These are phyloP conservation scores for Dryadomyces sulphureus DNA, from an alignment of 2,329 filamentous ascomycete genomes.

Conservation along the genomic window DNA sequence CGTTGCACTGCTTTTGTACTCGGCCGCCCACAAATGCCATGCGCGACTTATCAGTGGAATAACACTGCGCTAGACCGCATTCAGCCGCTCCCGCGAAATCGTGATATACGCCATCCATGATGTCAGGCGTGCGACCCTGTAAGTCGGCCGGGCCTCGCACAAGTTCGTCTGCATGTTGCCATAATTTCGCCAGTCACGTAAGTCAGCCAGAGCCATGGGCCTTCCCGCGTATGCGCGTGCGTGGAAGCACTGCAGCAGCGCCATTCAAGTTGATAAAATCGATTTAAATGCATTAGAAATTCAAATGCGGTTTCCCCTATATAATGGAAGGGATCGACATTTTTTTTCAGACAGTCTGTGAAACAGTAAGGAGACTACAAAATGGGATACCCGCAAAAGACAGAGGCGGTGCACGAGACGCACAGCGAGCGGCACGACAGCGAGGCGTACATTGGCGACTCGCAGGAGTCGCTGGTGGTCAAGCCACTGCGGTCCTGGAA, in stretches of 20 bases:
- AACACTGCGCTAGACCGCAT: neutral
- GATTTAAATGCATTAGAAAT: no score
- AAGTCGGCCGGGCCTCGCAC: neutral
- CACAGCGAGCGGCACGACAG: neutral
- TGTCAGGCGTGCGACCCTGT: neutral
- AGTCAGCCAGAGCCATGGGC: no score
- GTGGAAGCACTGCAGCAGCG: no score
- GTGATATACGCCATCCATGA: neutral
- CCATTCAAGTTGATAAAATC: no score
- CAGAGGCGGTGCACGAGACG: neutral
- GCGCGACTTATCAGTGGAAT: neutral
- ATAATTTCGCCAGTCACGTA: neutral
- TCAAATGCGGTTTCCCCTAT: no score
- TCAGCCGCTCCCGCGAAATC: neutral
- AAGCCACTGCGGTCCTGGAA: conserved; percentile 17
- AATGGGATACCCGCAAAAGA: neutral
- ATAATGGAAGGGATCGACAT: no score
- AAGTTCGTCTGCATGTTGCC: neutral
- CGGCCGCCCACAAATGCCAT: neutral
- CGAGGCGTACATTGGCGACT: neutral
- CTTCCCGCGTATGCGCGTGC: no score
- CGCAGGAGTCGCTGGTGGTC: neutral
- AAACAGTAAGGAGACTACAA: no score
- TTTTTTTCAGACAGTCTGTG: no score
- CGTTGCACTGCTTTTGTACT: no score